phyloP scores from a whole-genome alignment of 768 basidiomycete species.

The Dacryopinax spathularia region DNA sequence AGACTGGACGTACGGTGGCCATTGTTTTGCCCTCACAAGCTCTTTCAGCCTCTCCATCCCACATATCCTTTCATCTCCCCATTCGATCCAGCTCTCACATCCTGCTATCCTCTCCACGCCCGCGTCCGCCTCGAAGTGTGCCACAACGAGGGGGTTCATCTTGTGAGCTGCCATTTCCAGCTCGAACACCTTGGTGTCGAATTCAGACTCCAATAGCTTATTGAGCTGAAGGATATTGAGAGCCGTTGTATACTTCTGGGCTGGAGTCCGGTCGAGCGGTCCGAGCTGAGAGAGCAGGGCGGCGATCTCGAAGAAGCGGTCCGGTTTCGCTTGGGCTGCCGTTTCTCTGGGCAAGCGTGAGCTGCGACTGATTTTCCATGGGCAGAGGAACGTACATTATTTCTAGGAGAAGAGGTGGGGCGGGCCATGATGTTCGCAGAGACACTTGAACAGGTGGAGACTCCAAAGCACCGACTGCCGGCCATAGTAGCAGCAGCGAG shows the following conservation, averaged over 20 bases:
- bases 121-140: constrained; percentile 61
- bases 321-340: constrained; percentile 53
- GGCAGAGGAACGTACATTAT: constrained; percentile 18
- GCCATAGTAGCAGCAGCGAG: neutral
- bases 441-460: constrained; percentile 26
- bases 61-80: constrained; percentile 22
- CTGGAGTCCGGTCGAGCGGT: constrained; percentile 27
- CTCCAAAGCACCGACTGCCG: neutral
- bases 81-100: constrained; percentile 23
- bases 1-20: neutral
- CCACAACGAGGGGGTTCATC: constrained; percentile 66
- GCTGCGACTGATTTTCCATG: neutral
- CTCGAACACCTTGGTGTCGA: constrained; percentile 44
- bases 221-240: constrained; percentile 37
- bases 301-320: constrained; percentile 63
- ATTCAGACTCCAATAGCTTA: constrained; percentile 33
- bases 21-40: neutral
- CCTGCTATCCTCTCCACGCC: neutral
- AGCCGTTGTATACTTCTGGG: constrained; percentile 41
- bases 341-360: constrained; percentile 48
- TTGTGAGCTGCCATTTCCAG: constrained; percentile 66
- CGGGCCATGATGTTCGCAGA: constrained; percentile 27
- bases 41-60: constrained; percentile 15
- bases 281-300: constrained; percentile 46
- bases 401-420: constrained; percentile 23